These are phyloP conservation scores for Dalbergia cultrata DNA, from an alignment of 306 rosid species.

Conservation along the genomic window DNA sequence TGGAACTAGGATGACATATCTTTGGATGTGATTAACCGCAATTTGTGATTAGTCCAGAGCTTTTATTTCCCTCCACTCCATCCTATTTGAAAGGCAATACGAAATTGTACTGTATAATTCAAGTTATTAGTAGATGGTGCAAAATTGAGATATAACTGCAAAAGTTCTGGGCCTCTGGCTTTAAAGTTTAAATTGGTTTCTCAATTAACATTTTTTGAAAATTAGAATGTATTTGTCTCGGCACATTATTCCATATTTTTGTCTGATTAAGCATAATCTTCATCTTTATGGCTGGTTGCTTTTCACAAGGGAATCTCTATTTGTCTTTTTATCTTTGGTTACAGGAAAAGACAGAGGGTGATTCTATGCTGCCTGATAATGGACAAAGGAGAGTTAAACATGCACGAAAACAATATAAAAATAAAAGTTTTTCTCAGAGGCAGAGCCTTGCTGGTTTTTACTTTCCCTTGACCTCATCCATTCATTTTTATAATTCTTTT, in stretches of 20 bases:
- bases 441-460: conserved; percentile 81
- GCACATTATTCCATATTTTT: not conserved
- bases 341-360: conserved; percentile 39
- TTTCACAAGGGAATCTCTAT: conserved; percentile 24
- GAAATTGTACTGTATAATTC: not conserved
- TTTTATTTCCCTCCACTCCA: not conserved
- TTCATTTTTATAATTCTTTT: conserved; percentile 23
- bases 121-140: not conserved
- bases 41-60: not conserved
- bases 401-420: conserved; percentile 27
- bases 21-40: not conserved
- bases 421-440: conserved; percentile 48
- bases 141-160: conserved; percentile 19
- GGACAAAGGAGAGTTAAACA: conserved; percentile 51
- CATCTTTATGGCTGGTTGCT: conserved; percentile 17
- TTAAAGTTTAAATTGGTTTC: not conserved
- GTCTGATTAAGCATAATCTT: conserved; percentile 4
- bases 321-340: conserved; percentile 3
- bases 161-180: conserved; percentile 17
- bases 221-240: not conserved
- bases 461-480: conserved; percentile 32
- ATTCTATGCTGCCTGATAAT: conserved; percentile 41
- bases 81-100: conserved; percentile 27
- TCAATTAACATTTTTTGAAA: not conserved
- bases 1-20: not conserved